Conservation (phyloP, 2,329 filamentous ascomycete genomes). For the Metarhizium brunneum region DNA sequence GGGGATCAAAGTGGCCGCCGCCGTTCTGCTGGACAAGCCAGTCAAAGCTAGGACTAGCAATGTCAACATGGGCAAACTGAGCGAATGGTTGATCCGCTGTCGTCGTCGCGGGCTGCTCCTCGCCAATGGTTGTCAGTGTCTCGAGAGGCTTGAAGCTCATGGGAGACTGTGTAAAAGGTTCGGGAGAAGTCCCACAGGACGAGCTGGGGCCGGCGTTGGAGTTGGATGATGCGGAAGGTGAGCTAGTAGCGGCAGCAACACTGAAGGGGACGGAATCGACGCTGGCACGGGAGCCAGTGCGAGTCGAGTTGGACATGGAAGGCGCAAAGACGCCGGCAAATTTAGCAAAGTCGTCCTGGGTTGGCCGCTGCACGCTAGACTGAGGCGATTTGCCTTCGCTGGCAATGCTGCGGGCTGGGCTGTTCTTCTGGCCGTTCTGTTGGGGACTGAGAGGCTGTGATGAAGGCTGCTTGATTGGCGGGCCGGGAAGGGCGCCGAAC, state of each 20-base stretch:
- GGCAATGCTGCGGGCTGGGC: conserved; percentile 20
- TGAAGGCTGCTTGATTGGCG: conserved; percentile 19
- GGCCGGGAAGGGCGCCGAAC: conserved; percentile 66
- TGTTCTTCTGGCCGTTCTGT: conserved; percentile 14
- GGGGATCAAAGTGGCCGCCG: conserved; percentile 80
- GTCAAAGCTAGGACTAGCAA: conserved; percentile 52
- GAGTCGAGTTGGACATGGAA: conserved; percentile 34
- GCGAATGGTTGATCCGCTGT: conserved; percentile 24
- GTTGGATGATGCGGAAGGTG: conserved; percentile 54
- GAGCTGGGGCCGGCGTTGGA: conserved; percentile 47
- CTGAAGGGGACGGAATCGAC: conserved; percentile 41
- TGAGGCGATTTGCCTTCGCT: conserved; percentile 16
- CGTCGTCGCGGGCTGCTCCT: conserved; percentile 43
- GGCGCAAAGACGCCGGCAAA: conserved; percentile 53
- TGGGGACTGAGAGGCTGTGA: conserved; percentile 25
- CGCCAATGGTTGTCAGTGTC: conserved; percentile 54
- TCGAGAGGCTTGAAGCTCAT: conserved; percentile 54
- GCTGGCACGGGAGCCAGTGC: conserved; percentile 39
- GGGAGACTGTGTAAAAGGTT: conserved; percentile 65
- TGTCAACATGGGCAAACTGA: conserved; percentile 23
- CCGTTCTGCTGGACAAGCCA: conserved; percentile 74
- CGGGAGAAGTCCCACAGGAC: conserved; percentile 69
- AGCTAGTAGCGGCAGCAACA: conserved; percentile 46
- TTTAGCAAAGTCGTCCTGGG: conserved; percentile 36
- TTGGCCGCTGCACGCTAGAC: conserved; percentile 7